Evolutionary conservation across 805 yeast genomes (phyloP), one percentile per base, ranked within the genome.

Genomic region (Candida awuae): DNA sequence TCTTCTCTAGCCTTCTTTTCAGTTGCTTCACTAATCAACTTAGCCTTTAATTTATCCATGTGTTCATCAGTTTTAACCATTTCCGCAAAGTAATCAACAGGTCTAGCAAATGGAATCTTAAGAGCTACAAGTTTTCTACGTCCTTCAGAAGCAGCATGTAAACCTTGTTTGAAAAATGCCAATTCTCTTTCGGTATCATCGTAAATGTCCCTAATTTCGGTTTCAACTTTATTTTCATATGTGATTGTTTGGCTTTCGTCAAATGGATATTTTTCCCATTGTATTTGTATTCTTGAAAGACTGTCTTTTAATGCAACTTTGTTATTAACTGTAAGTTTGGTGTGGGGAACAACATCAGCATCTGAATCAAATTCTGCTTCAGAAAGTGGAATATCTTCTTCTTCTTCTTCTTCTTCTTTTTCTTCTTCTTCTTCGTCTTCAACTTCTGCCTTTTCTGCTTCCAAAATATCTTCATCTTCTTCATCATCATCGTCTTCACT

Each of bases 21-120:
- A 6, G 71, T 64, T 30, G 75, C 77, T 59, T 86, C 96, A 47
- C 76, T 72, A 32, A 87, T 70, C 51, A 90, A 71, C 63, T 84
- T 86, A 54, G 69, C 66, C 70, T 85, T 87, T 56, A 92, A 73
- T 63, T 77, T 84, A 56, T 86, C 96, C 98, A 92, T 92, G 63
- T 92, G 99, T 61, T 86, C 96, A 62, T 92, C 98, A 39, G 88
- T 80, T 67, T 92, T 92, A 44, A 87, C 84, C 98, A 92, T 92
- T 65, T 92, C 98, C 15, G 98, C 99, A 66, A 92, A 92, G 62
- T 85, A 92, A 59, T 92, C 98, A 54, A 75, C 66, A 27, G 99
- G 99, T 61, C 98, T 77, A 21, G 94, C 71, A 60, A 92, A 92
- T 44, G 96, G 86, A 23, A 90, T 77, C 55, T 80, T 80, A 49